Evolutionary conservation across 1,139 yeast genomes (phyloP), one percentile per base, ranked within the genome.

Genomic region (Yamadazyma atlantica): DNA sequence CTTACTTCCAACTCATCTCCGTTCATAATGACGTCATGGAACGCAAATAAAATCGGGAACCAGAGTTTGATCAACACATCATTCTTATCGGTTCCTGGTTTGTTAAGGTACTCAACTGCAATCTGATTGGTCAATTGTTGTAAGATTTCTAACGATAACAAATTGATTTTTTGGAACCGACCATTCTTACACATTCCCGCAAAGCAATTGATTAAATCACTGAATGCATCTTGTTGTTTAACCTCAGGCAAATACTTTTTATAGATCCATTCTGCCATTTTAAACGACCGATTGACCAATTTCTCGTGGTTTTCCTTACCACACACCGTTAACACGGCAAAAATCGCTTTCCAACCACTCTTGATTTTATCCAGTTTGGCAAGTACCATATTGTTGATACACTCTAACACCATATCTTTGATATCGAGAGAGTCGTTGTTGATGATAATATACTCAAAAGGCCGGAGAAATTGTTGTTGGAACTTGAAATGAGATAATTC

Each of bases 1-100:
- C 98, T 78, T 4, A 90, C 96, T 60, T 94, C 99, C 40, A 94
- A 68, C 60, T 94, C 98, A 44, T 85, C 90, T 4, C 96, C 96
- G 1, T 84, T 82, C 95, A 90, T 87, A 24, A 90, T 86, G 8
- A 92, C 85, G 48, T 85, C 89, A 55, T 89, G 89, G 61, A 88
- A 85, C 11, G 94, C 86, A 49, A 75, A 80, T 43, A 90, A 63
- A n/a, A 89, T 73, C 2, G 97, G 96, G 65, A 85, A 86, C 88
- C 88, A 82, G 19, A 77, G 63, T 42, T 74, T 75, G 18, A 60
- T 62, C 26, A 77, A 57, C 11, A 62, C 59, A 23, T 73, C 78
- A 36, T 64, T 67, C 34, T 55, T 54, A 12, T 50, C 51, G 4
- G 43, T 46, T 18, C 43, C 42, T 13, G 39, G 36, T 17, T 45